Evolutionary conservation across 345 rosid species (phyloP), one percentile per base, ranked within the genome.

Genomic region (Populus pruinosa): DNA sequence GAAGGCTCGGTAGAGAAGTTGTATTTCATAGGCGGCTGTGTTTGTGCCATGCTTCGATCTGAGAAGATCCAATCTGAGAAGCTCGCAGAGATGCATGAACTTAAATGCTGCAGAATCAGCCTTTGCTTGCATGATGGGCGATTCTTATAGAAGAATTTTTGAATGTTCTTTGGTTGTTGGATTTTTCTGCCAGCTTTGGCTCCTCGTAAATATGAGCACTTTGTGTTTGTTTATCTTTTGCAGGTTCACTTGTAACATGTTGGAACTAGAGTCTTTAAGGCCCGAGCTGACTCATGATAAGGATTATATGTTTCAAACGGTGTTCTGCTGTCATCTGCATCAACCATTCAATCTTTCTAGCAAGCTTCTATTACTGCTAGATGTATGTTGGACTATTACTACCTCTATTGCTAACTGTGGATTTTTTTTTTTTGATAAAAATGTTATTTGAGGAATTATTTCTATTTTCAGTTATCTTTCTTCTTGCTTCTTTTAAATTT

Each of bases 341-440:
- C 88, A 78, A 82, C 87, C 72, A 47, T 85, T 83, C 88, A 80
- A 81, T 87, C 80, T 81, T 85, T 84, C 83, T 90, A 85, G 82
- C 83, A 84, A 80, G 85, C 88, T 87, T 85, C 89, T 84, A 80
- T 83, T 84, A 73, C 87, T 85, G 80, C 90, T 84, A 69, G 86
- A 87, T 89, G 91, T 86, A 85, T 89, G 92, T 87, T 77, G 84
- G 86, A 83, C 83, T 82, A 82, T 80, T 80, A 56, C 74, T 80
- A 56, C 74, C 81, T 84, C 38, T 80, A 76, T 81, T 84, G 81
- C 70, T 82, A 65, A 39, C 76, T 59, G 59, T 81, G 73, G 75
- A 68, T 72, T 9, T 8, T 8, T 56, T 56, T 7, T 72, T 77
- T 78, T 71, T 75, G 64, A 67, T 69, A 61, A 16, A 66, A 78